Base-by-base conservation (phyloP, 2,329 filamentous ascomycete genomes). In the Tolypocladium amazonense region DNA sequence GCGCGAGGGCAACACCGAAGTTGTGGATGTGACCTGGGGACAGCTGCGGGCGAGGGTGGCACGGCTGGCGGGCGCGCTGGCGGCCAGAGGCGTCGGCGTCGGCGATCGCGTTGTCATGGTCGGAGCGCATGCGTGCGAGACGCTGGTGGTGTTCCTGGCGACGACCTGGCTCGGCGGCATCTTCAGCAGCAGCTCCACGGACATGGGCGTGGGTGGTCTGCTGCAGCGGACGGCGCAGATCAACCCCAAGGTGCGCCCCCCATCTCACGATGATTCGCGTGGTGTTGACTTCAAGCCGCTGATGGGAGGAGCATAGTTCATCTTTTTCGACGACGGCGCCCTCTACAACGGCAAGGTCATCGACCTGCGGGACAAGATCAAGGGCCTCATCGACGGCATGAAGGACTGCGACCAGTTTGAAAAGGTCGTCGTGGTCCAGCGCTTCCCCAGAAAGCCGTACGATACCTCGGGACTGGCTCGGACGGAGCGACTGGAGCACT, bases 321-420 rank as follows among this genome's bases (percentile, higher is more conserved):
- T 96, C n/a, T 94, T 95, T 69, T 86, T 93, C 68, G 91, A 96
- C 66, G 90, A 94, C 66, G 85, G 80, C 43, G 82, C 90, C 0
- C 74, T 93, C 3, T 95, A 95, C 66, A 93, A 93, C 65, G 89
- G 89, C 54, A 90, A 89, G 71, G 83, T 77, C 0, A 77, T 88
- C 30, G 89, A 94, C 67, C 76, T 95, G 45, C 78, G 88, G 5
- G 72, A 77, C 0, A 94, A 94, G 75, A 93, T 95, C 74, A 70
- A 75, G 1, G 88, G 88, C 0, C 82, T 94, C 78, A 73, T 87
- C 0, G 73, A 79, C 2, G 89, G 88, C 0, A 82, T 94, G 81
- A 75, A 77, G 35, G 78, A 70, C 0, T 82, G 87, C 56, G 59
- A 69, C 12, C 82, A 84, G 39, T 91, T 94, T 63, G 66, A 81